Conservation (phyloP, 306 rosid species). For the Acacia confusa region DNA sequence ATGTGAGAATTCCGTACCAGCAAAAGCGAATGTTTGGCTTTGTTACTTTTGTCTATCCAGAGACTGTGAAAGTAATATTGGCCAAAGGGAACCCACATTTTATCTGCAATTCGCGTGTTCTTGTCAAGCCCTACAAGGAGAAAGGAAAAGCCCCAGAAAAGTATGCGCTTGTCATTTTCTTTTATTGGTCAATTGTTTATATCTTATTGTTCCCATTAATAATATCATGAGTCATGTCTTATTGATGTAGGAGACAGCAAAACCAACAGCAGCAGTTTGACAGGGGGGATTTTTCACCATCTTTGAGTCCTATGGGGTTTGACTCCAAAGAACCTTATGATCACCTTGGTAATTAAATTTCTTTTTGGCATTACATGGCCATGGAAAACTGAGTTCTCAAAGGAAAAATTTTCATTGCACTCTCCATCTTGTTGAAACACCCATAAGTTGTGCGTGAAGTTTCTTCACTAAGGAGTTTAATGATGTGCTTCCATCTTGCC, state of each 20-base stretch:
- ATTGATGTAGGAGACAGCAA: constrained; percentile 47
- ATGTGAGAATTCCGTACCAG: constrained; percentile 96
- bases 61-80: constrained; percentile 83
- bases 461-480: constrained; percentile 13
- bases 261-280: constrained; percentile 46
- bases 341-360: constrained; percentile 51
- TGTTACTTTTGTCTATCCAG: constrained; percentile 92
- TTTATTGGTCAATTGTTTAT: constrained; percentile 13
- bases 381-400: neutral
- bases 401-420: neutral
- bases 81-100: constrained; percentile 97
- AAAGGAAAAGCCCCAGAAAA: constrained; percentile 90
- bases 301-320: constrained; percentile 49
- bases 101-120: constrained; percentile 94
- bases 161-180: constrained; percentile 41
- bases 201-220: constrained; percentile 25
- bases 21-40: constrained; percentile 98
- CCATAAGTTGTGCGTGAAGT: neutral
- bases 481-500: constrained; percentile 9
- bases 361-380: constrained; percentile 23
- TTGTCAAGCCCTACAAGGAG: constrained; percentile 98
- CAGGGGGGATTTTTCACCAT: constrained; percentile 54
- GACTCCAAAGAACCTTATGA: constrained; percentile 43
- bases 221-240: neutral
- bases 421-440: neutral